These are phyloP conservation scores for Nakataea oryzae DNA, from an alignment of 2,329 filamentous ascomycete genomes.

Conservation along the genomic window DNA sequence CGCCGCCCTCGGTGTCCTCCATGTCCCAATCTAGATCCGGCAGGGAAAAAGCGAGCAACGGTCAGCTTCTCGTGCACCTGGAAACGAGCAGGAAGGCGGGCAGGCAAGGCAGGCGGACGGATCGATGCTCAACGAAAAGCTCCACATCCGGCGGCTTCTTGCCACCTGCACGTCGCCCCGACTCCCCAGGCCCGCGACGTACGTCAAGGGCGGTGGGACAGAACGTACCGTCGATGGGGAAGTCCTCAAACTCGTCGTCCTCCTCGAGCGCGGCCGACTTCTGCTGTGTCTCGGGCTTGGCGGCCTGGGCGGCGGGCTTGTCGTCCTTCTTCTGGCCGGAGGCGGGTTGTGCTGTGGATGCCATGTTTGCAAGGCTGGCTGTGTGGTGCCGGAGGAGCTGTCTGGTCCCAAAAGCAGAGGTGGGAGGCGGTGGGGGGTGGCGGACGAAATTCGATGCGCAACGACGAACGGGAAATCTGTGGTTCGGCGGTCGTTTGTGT, in stretches of 20 bases:
- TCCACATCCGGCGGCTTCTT: too few species aligned
- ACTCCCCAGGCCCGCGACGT: too few species aligned
- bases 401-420: too few species aligned
- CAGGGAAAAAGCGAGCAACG: neutral
- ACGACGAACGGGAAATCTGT: neutral
- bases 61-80: neutral
- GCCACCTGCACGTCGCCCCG: too few species aligned
- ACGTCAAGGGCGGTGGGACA: neutral
- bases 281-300: slow-evolving; percentile 37
- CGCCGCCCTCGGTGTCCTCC: slow-evolving; percentile 72
- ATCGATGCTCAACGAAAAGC: too few species aligned
- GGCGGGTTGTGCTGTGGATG: slow-evolving; percentile 16
- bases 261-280: slow-evolving; percentile 65
- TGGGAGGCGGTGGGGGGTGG: too few species aligned
- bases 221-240: slow-evolving; percentile 78
- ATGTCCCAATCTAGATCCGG: slow-evolving; percentile 68
- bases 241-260: slow-evolving; percentile 98
- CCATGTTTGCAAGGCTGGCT: slow-evolving; percentile 17
- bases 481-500: neutral
- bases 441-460: neutral
- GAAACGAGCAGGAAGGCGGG: neutral
- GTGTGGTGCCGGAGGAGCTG: neutral
- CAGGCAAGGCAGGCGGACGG: too few species aligned
- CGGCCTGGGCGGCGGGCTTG: slow-evolving; percentile 34
- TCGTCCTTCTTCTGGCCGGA: slow-evolving; percentile 19